A percentile compares a stretch with the other conserved stretches of the same genome.
Conservation (phyloP, 2,329 filamentous ascomycete species). For the Alternaria sp. region DNA sequence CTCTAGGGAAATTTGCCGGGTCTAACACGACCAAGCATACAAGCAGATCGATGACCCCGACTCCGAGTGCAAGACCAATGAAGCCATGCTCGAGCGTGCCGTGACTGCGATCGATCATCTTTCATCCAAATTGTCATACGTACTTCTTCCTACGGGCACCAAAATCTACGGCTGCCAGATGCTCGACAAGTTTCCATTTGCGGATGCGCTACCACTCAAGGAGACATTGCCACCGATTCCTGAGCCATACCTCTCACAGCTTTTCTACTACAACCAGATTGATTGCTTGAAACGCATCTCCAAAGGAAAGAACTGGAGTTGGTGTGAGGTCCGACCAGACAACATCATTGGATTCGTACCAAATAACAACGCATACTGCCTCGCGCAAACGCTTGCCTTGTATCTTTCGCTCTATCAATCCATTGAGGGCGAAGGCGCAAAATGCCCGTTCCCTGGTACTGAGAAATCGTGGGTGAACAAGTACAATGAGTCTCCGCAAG, state of each 20-base stretch:
- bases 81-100: conserved; percentile 50
- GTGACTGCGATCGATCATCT: conserved; percentile 45
- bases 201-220: conserved; percentile 39
- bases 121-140: conserved; percentile 38
- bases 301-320: conserved; percentile 52
- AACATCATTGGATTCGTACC: conserved; percentile 56
- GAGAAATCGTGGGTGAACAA: conserved; percentile 50
- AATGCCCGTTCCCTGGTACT: conserved; percentile 52
- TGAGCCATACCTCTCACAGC: conserved; percentile 46
- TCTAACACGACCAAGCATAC: conserved; percentile 33
- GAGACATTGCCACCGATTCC: conserved; percentile 46
- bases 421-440: conserved; percentile 51
- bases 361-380: conserved; percentile 53
- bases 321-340: conserved; percentile 54
- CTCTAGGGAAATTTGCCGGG: rapidly evolving
- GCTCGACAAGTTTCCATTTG: conserved; percentile 49
- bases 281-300: conserved; percentile 51
- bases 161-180: conserved; percentile 53
- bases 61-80: conserved; percentile 47
- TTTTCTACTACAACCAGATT: conserved; percentile 56
- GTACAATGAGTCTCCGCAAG: conserved; percentile 53
- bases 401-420: conserved; percentile 51
- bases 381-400: conserved; percentile 50
- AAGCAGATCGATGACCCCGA: conserved; percentile 42
- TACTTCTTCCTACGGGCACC: conserved; percentile 49